phyloP scores from a whole-genome alignment of 2,329 filamentous ascomycete species.

The Penicillium olsonii region DNA sequence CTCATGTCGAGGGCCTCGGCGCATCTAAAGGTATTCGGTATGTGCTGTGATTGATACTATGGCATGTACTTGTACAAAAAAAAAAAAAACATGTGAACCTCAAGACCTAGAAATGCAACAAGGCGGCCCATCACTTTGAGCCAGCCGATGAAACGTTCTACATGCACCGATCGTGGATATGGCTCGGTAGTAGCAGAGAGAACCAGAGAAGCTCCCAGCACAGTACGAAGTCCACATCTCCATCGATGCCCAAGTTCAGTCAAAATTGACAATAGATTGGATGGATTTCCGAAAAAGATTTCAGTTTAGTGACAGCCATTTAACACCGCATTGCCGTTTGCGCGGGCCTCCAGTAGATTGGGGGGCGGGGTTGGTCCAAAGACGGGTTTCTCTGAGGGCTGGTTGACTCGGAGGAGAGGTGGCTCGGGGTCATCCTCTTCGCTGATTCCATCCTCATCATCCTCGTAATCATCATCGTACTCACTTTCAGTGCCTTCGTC shows the following conservation, averaged over 20 bases:
- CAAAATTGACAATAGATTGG: slow-evolving; percentile 6
- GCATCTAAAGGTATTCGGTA: slow-evolving; percentile 4
- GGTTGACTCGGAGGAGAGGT: slow-evolving; percentile 27
- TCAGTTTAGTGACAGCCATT: slow-evolving; percentile 43
- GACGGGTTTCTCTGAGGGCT: slow-evolving; percentile 43
- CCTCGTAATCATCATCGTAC: slow-evolving; percentile 63
- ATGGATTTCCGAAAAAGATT: slow-evolving; percentile 3
- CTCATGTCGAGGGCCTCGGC: neutral
- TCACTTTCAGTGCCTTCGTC: slow-evolving; percentile 44
- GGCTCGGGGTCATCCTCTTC: slow-evolving; percentile 54
- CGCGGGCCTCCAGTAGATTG: slow-evolving; percentile 48
- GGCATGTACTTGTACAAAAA: slow-evolving; percentile 5
- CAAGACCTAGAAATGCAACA: too few species aligned
- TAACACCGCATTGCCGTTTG: slow-evolving; percentile 47
- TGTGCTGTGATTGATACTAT: slow-evolving; percentile 14
- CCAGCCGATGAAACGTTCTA: slow-evolving; percentile 1
- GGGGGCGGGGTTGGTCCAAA: slow-evolving; percentile 55
- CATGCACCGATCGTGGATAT: neutral
- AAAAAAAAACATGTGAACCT: neutral
- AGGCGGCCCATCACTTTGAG: neutral
- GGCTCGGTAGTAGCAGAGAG: neutral
- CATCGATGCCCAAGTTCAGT: slow-evolving; percentile 14
- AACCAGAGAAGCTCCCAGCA: neutral
- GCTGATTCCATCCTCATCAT: slow-evolving; percentile 62
- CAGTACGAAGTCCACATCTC: neutral